Evolutionary conservation across 2,329 filamentous ascomycete genomes (phyloP).

Genomic region (Dactylonectria macrodidyma): DNA sequence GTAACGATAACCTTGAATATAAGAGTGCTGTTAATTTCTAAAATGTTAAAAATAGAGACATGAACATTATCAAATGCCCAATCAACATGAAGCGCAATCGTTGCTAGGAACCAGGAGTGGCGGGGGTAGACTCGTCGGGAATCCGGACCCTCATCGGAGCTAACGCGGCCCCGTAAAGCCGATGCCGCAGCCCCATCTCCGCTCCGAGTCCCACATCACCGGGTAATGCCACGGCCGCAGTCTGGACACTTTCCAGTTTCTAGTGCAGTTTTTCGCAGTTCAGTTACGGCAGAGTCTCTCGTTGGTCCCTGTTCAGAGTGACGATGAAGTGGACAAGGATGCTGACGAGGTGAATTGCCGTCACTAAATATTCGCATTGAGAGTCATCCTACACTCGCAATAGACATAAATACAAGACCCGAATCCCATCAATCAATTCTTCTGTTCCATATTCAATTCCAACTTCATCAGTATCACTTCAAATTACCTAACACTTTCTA

Average conservation of each 20-base stretch:
- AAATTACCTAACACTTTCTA: not conserved
- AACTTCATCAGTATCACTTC: not conserved
- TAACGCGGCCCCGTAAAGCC: constrained; percentile 35
- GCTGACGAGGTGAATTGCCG: not conserved
- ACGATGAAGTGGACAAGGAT: not conserved
- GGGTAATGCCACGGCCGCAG: not conserved
- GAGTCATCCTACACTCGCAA: not conserved
- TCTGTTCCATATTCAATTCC: not conserved
- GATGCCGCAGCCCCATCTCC: constrained; percentile 35
- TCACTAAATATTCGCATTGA: constrained; percentile 1
- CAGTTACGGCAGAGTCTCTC: not conserved
- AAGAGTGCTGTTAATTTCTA: too few species aligned
- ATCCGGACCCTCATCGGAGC: constrained; percentile 34
- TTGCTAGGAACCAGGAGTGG: not conserved
- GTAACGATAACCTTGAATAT: too few species aligned
- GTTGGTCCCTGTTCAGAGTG: not conserved
- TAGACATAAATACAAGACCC: not conserved
- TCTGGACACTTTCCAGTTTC: not conserved
- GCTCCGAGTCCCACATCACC: constrained; percentile 12
- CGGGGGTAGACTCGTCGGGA: constrained; percentile 20
- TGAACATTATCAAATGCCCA: not conserved
- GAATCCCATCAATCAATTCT: not conserved
- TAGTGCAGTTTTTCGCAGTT: not conserved
- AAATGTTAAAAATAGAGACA: too few species aligned
- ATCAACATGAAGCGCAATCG: not conserved